Percentiles rank a stretch among this genome's conserved stretches.
phyloP scores from a whole-genome alignment of 768 basidiomycete genomes.

The Naganishia onofrii region DNA sequence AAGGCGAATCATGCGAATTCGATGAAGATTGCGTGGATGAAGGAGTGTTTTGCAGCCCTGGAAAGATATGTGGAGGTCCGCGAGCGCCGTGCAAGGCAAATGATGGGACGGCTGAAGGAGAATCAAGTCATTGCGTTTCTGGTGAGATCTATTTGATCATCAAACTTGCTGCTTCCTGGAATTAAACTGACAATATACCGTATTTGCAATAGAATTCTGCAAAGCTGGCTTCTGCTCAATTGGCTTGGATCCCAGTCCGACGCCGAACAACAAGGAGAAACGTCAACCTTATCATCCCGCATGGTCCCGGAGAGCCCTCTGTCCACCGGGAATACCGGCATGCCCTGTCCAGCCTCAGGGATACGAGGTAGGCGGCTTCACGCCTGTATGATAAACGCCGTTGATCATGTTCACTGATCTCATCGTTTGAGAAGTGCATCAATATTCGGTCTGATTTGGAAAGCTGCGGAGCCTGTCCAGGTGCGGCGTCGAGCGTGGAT shows the following conservation, averaged over 20 bases:
- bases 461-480: constrained; percentile 2
- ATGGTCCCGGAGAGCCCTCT: background rate
- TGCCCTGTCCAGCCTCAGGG: constrained; percentile 11
- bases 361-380: background rate
- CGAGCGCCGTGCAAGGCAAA: background rate
- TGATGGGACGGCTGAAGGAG: background rate
- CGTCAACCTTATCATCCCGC: background rate
- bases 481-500: background rate
- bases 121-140: background rate
- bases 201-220: background rate
- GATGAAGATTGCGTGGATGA: background rate
- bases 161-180: no score
- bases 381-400: background rate
- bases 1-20: background rate
- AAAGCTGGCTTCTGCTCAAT: background rate
- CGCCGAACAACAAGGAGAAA: background rate
- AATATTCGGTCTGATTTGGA: background rate
- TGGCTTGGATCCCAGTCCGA: background rate
- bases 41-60: background rate
- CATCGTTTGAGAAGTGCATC: background rate
- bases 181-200: no score
- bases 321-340: background rate
- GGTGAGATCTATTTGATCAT: background rate
- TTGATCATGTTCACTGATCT: background rate
- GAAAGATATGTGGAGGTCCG: background rate